Base-by-base conservation (phyloP, 2,329 filamentous ascomycete species). In the Huntiella omanensis region DNA sequence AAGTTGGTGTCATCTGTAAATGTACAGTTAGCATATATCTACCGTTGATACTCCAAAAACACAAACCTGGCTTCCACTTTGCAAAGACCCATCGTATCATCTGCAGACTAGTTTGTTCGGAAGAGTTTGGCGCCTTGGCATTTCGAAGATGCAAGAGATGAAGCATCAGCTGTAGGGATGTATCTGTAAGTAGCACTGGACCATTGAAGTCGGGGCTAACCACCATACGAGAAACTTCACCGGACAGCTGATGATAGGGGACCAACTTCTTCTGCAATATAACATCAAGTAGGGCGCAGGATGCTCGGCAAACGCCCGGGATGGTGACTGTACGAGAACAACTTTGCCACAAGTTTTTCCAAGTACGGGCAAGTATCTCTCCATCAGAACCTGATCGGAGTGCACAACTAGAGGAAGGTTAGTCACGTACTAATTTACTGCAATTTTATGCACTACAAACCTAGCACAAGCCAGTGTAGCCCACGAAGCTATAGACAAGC, bases 11-110 rank as follows among this genome's bases (percentile, higher is more conserved):
- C 84, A 35, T 68, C 77, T 81, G 52, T 53, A 50, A 13, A 32
- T 4, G 19, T 16, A 48, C 48, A 37, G 33, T 53, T 46, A 54
- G 50, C 10, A 6, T 40, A 12, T 10, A 4, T 4, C 11, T 12
- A n/a, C 36, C 4, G 15, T 11, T 16, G 4, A 40, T 35, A n/a
- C n/a, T 10, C 3, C 33, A 32, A 3, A 32, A 43, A 40, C 13
- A 60, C 71, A 58, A 66, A 88, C 83, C 77, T 52, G 86, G 81
- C 53, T 77, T 77, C 86, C 88, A 98, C 55, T 73, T 79, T 33
- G 77, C 71, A 54, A 86, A 77, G 1, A 91, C 60, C 91, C 91
- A 98, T 54, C 77, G 71, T 47, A 91, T 73, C 33, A 91, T 70
- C 54, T 82, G 75, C 52, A 76, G 80, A 34, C 75, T 77, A 3